Base-by-base conservation (phyloP, 2,329 filamentous ascomycete genomes). In the Aurifilum marmelostoma region DNA sequence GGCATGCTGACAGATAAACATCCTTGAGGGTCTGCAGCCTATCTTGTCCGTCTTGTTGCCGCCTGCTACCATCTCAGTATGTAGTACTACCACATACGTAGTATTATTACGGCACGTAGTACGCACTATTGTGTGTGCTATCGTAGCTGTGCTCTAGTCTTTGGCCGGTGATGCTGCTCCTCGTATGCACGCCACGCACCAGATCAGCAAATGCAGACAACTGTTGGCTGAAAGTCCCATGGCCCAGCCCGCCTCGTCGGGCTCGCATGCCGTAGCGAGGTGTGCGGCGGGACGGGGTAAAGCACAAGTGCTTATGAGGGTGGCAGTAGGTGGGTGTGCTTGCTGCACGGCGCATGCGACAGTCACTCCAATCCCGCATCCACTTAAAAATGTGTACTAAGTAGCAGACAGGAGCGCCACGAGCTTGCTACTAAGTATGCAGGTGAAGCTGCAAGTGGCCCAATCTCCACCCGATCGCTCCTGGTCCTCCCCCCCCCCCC, bases 361-460 rank as follows among this genome's bases (percentile, higher is more conserved):
- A 5, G 12, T 41, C 56, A 59, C 56, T 18, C 24, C 29, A 59
- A 11, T n/a, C n/a, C n/a, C n/a, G n/a, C n/a, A n/a, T n/a, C n/a
- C n/a, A n/a, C n/a, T n/a, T n/a, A n/a, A n/a, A n/a, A n/a, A n/a
- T n/a, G n/a, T n/a, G n/a, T n/a, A n/a, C n/a, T n/a, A n/a, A n/a
- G n/a, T n/a, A n/a, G n/a, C n/a, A 59, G 16, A 21, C 50, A 47
- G 16, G 41, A 47, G 41, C 41, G 6, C 41, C 41, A 16, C 41
- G 41, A 14, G 21, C 32, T 29, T 29, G 18, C 14, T n/a, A n/a
- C n/a, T n/a, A n/a, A n/a, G n/a, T 8, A 59, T 59, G 56, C 56
- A 59, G 56, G 29, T 59, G 56, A 59, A 21, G 56, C 56, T 59
- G 56, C 56, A n/a, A n/a, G n/a, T n/a, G n/a, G n/a, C 56, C 29